Conservation (phyloP, 2,329 filamentous ascomycete species). For the Bipolaris bicolor region DNA sequence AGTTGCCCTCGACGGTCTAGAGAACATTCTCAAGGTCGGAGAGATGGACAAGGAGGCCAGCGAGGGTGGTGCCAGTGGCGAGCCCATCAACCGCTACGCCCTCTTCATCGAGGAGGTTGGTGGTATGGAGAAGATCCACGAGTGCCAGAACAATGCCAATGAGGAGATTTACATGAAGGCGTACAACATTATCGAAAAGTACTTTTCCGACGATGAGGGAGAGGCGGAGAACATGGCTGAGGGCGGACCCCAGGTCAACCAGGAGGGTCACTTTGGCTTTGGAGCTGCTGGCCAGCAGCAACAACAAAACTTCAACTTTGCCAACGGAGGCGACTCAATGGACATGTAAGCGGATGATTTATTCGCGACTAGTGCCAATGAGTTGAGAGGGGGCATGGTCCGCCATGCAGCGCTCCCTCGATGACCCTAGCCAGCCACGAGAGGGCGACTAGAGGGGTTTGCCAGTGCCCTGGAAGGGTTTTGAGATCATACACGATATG, state of each 20-base stretch:
- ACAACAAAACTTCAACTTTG: slow-evolving; percentile 92
- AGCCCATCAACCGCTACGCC: slow-evolving; percentile 91
- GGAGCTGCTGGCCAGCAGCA: slow-evolving; percentile 65
- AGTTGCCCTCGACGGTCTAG: slow-evolving; percentile 93
- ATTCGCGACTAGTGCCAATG: slow-evolving; percentile 11
- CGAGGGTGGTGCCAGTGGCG: slow-evolving; percentile 63
- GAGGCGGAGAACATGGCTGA: slow-evolving; percentile 77
- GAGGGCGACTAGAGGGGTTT: slow-evolving; percentile 17
- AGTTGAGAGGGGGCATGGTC: slow-evolving; percentile 15
- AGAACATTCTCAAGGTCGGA: slow-evolving; percentile 99
- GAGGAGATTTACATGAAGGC: slow-evolving; percentile 99
- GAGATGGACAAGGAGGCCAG: slow-evolving; percentile 95
- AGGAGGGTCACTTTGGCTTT: slow-evolving; percentile 81
- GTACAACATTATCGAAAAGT: slow-evolving; percentile 99
- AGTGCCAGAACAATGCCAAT: slow-evolving; percentile 99
- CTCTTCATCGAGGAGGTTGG: slow-evolving; percentile 98
- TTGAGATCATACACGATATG: slow-evolving; percentile 32
- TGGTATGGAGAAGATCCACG: slow-evolving; percentile 99
- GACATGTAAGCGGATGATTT: slow-evolving; percentile 65
- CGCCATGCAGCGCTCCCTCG: slow-evolving; percentile 9
- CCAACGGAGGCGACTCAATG: slow-evolving; percentile 75
- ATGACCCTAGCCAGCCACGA: slow-evolving; percentile 14
- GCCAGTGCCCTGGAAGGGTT: slow-evolving; percentile 18
- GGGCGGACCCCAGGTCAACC: slow-evolving; percentile 72
- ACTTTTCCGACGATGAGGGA: slow-evolving; percentile 98